A percentile compares a stretch with the other conserved stretches of the same genome.
Conservation (phyloP, 2,329 filamentous ascomycete species). For the Diaporthe destruens region DNA sequence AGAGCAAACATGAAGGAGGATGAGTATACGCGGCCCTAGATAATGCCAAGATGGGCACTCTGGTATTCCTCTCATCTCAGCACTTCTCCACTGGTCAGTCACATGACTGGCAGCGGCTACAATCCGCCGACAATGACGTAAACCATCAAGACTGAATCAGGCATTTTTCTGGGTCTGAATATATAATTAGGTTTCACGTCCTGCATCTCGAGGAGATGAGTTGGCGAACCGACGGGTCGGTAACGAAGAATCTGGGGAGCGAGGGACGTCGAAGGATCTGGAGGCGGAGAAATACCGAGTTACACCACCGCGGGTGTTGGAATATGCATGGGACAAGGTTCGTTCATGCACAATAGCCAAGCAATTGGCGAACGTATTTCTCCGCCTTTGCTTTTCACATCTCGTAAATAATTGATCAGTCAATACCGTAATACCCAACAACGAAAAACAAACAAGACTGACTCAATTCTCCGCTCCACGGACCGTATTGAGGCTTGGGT, state of each 20-base stretch:
- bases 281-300: constrained; percentile 27
- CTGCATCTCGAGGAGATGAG: background rate
- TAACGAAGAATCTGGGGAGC: background rate
- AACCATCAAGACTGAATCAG: background rate
- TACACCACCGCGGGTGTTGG: background rate
- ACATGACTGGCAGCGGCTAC: constrained; percentile 10
- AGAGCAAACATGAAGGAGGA: background rate
- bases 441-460: background rate
- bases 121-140: constrained; percentile 26
- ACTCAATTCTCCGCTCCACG: constrained; percentile 19
- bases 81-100: constrained; percentile 8
- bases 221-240: constrained; percentile 5
- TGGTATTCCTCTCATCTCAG: background rate
- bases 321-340: background rate
- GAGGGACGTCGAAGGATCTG: background rate
- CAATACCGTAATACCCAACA: background rate
- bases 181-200: background rate
- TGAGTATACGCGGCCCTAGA: background rate
- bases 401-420: background rate
- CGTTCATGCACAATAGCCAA: constrained; percentile 3
- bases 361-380: constrained; percentile 15
- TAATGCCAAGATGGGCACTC: background rate
- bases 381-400: background rate
- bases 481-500: background rate
- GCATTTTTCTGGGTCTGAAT: background rate